phyloP scores from a whole-genome alignment of 352 stramenopile species.

The Peronosclerospora sorghi region DNA sequence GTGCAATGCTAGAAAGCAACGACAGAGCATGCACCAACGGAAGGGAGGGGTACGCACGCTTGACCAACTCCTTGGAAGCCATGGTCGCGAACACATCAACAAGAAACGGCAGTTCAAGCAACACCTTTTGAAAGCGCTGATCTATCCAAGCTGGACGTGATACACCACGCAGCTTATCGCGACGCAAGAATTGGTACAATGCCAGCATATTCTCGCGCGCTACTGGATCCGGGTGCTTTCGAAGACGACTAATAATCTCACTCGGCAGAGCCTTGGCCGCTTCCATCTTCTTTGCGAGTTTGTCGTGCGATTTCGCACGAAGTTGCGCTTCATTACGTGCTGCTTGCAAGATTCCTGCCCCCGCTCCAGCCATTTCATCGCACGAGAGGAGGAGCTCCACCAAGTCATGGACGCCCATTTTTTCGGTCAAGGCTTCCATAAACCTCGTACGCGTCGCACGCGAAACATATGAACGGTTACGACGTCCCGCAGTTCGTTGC shows the following conservation, averaged over 20 bases:
- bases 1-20: slow-evolving; percentile 56
- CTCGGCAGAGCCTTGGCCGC: slow-evolving; percentile 42
- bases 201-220: slow-evolving; percentile 77
- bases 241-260: slow-evolving; percentile 56
- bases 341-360: slow-evolving; percentile 25
- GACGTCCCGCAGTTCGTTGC: slow-evolving; percentile 33
- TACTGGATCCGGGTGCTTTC: slow-evolving; percentile 63
- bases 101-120: slow-evolving; percentile 68
- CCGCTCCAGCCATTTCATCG: slow-evolving; percentile 56
- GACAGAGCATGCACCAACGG: slow-evolving; percentile 46
- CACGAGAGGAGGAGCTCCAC: slow-evolving; percentile 66
- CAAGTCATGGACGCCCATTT: slow-evolving; percentile 75
- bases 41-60: slow-evolving; percentile 45
- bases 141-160: slow-evolving; percentile 65
- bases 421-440: slow-evolving; percentile 40
- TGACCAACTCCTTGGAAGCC: slow-evolving; percentile 51
- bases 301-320: slow-evolving; percentile 58
- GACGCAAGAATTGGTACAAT: slow-evolving; percentile 67
- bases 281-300: slow-evolving; percentile 78
- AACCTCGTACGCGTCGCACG: slow-evolving; percentile 32
- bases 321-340: slow-evolving; percentile 34
- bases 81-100: slow-evolving; percentile 63
- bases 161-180: slow-evolving; percentile 53
- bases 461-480: slow-evolving; percentile 57
- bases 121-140: slow-evolving; percentile 45